A percentile compares a stretch with the other conserved stretches of the same genome.
These are phyloP conservation scores for Verticillium zaregamsianum DNA, from an alignment of 2,329 filamentous ascomycete genomes.

Conservation along the genomic window DNA sequence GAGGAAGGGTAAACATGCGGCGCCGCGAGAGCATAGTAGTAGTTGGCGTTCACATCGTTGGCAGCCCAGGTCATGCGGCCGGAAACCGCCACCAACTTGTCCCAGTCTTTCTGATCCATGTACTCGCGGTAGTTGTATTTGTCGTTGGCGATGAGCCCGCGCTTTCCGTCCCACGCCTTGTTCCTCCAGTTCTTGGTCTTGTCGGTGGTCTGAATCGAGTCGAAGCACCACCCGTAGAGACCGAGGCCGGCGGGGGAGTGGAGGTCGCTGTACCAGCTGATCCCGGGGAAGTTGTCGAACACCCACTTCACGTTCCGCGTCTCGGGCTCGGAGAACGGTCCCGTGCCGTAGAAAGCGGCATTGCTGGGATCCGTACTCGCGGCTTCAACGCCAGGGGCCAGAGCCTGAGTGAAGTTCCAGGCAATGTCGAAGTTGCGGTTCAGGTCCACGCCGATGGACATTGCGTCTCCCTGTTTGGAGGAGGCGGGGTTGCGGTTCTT, in stretches of 20 bases:
- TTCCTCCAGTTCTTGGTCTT: conserved; percentile 42
- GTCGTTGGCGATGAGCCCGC: conserved; percentile 33
- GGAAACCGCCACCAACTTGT: not conserved
- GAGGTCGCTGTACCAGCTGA: conserved; percentile 47
- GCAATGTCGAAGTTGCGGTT: conserved; percentile 56
- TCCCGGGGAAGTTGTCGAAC: conserved; percentile 39
- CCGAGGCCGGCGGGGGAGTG: conserved; percentile 44
- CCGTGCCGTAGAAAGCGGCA: conserved; percentile 39
- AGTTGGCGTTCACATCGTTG: not conserved
- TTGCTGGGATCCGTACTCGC: conserved; percentile 32
- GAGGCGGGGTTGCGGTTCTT: conserved; percentile 48
- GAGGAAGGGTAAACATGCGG: not conserved
- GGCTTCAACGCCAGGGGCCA: conserved; percentile 19
- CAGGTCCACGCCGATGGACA: conserved; percentile 43
- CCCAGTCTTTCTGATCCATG: conserved; percentile 14
- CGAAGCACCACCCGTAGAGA: conserved; percentile 46
- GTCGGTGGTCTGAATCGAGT: conserved; percentile 36
- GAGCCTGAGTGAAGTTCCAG: conserved; percentile 46
- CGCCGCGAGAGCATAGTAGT: not conserved
- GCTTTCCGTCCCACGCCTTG: conserved; percentile 37
- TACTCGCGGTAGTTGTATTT: conserved; percentile 29
- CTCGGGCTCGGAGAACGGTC: conserved; percentile 44
- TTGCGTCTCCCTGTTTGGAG: conserved; percentile 20
- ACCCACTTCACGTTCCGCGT: conserved; percentile 43
- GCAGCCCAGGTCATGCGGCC: not conserved